phyloP scores from a whole-genome alignment of 164 flowering plant genomes.

The Dillenia suffruticosa region DNA sequence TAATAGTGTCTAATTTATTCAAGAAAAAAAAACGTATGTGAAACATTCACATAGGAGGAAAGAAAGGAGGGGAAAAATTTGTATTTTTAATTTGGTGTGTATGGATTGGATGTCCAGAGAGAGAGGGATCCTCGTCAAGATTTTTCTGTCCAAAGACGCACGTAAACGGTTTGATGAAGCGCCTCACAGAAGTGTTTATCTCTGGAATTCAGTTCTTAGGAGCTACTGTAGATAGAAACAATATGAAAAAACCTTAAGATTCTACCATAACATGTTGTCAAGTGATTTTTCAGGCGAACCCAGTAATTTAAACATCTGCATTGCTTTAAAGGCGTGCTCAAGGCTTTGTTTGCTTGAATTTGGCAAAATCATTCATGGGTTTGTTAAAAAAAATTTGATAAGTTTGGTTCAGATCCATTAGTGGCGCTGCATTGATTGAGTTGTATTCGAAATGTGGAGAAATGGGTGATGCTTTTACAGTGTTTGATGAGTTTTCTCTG shows the following conservation, averaged over 20 bases:
- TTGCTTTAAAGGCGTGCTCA: constrained; percentile 51
- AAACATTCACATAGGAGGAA: too few relatives aligned
- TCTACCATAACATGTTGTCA: constrained; percentile 29
- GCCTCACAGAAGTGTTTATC: constrained; percentile 33
- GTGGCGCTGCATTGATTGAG: constrained; percentile 53
- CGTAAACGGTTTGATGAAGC: constrained; percentile 59
- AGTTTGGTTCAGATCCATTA: constrained; percentile 34
- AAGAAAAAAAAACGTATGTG: too few relatives aligned
- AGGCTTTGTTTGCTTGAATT: constrained; percentile 18
- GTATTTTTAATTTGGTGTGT: too few relatives aligned
- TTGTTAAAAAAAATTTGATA: constrained; percentile 26
- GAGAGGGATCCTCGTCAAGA: too few relatives aligned
- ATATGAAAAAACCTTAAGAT: constrained; percentile 30
- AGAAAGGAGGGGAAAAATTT: too few relatives aligned
- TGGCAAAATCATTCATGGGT: constrained; percentile 50
- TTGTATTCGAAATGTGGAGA: constrained; percentile 50
- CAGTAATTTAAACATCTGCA: constrained; percentile 35
- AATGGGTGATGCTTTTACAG: constrained; percentile 36
- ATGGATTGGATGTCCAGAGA: too few relatives aligned
- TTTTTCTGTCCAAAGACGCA: constrained; percentile 8
- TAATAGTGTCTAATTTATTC: too few relatives aligned
- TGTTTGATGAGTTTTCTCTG: constrained; percentile 35
- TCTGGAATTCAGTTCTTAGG: constrained; percentile 41
- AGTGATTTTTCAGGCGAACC: constrained; percentile 11
- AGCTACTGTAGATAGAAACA: constrained; percentile 30